Evolutionary conservation across 2,329 filamentous ascomycete genomes (phyloP), one percentile per base, ranked within the genome.

Genomic region (Hypoxylon sp.): DNA sequence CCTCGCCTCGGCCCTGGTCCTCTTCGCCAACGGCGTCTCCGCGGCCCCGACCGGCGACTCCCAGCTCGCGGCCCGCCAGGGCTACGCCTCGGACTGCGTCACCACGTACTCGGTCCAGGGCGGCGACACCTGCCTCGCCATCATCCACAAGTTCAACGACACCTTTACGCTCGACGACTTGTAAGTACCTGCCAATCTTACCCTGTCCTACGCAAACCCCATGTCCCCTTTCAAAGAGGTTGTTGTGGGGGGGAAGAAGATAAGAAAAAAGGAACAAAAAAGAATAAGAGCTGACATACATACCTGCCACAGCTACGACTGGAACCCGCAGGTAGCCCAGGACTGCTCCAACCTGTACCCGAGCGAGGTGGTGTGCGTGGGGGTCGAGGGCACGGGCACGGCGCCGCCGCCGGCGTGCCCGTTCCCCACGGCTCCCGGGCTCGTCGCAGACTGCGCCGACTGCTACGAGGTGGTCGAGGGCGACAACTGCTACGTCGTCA

Each of bases 61-160:
- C n/a, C 35, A 49, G 18, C 46, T 69, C 21, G 48, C 58, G 3
- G 58, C 65, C 13, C 63, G 67, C 18, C 67, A 69, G 61, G 67
- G 67, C 8, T 69, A 68, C 37, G 37, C 6, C 20, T 4, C 29
- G 2, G 48, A 60, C 46, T 69, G 67, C 67, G n/a, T n/a, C n/a
- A n/a, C n/a, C n/a, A 64, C 58, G 1, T 70, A 70, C 55, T 54
- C 61, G n/a, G 58, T 70, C 7, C 23, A 40, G 9, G 24, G 24
- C 1, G 65, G 63, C 4, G 68, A 70, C 29, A 60, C 27, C 23
- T 70, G 68, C 47, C 51, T 50, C 38, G 47, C 5, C 31, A 70
- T 70, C 51, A 43, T 60, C 10, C 42, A 58, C 43, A 50, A 55
- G 37, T 63, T 61, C 46, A 45, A 48, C 54, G 82, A 78, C 77